phyloP scores from a whole-genome alignment of 208 protist genomes.

The Acanthamoeba healyi region DNA sequence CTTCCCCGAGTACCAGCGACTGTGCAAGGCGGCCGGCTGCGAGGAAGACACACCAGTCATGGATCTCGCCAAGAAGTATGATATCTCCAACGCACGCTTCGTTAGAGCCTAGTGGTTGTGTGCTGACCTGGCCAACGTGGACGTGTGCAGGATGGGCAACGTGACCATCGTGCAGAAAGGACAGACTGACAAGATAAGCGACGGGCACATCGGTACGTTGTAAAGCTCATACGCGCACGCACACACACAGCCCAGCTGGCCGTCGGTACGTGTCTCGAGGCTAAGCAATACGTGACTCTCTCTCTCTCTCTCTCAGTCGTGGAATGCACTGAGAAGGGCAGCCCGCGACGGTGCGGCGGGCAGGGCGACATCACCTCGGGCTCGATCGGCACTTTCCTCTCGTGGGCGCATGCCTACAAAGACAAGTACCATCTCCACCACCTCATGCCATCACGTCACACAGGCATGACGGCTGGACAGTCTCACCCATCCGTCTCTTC shows the following conservation, averaged over 20 bases:
- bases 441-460: no score
- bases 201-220: slow-evolving; percentile 74
- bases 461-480: no score
- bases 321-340: slow-evolving; percentile 41
- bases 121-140: not conserved
- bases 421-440: not conserved
- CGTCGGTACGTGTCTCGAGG: no score
- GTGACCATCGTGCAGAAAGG: slow-evolving; percentile 90
- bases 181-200: slow-evolving; percentile 84
- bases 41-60: not conserved
- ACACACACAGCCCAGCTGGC: no score
- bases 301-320: not conserved
- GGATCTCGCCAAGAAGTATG: slow-evolving; percentile 33
- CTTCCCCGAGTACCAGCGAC: slow-evolving; percentile 82
- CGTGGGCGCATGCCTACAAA: slow-evolving; percentile 33
- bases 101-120: not conserved
- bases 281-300: no score
- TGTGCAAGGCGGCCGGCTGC: slow-evolving; percentile 72
- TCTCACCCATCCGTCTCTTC: no score
- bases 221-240: not conserved
- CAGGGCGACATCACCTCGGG: slow-evolving; percentile 77
- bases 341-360: slow-evolving; percentile 86
- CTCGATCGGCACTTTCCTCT: slow-evolving; percentile 28
- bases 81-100: not conserved
- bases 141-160: slow-evolving; percentile 76